Conservation (phyloP, 2,329 filamentous ascomycete species). For the Calonectria pseudoreteaudii region DNA sequence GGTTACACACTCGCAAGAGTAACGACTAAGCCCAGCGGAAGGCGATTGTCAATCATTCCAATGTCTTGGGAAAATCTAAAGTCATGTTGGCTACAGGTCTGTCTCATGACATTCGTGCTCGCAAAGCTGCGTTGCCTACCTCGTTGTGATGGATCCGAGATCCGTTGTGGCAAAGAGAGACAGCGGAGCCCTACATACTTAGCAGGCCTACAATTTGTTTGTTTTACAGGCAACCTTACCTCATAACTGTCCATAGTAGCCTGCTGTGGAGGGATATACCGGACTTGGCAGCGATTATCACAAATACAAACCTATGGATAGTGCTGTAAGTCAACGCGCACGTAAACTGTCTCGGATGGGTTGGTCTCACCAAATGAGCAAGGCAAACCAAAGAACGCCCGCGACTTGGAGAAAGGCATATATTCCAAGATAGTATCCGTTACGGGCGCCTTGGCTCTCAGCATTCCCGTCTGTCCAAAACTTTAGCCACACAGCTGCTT, state of each 20-base stretch:
- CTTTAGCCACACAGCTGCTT: conserved; percentile 47
- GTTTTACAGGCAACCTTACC: neutral
- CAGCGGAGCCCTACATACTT: conserved; percentile 50
- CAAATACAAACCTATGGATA: conserved; percentile 42
- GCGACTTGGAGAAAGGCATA: conserved; percentile 40
- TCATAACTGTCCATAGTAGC: conserved; percentile 39
- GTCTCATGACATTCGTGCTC: neutral
- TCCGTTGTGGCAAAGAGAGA: conserved; percentile 55
- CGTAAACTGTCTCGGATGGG: rapidly evolving
- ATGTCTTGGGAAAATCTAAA: conserved; percentile 58
- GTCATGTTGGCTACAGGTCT: neutral
- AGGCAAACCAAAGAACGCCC: conserved; percentile 35
- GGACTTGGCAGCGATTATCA: conserved; percentile 42
- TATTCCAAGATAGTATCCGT: conserved; percentile 41
- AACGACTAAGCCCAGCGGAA: conserved; percentile 51
- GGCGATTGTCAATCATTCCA: conserved; percentile 55
- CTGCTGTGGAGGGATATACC: conserved; percentile 41
- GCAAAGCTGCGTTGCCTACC: conserved; percentile 38
- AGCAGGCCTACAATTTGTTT: neutral
- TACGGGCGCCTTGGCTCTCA: neutral
- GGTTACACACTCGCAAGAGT: conserved; percentile 49
- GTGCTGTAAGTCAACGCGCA: neutral
- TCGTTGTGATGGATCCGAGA: conserved; percentile 54
- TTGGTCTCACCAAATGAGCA: conserved; percentile 34
- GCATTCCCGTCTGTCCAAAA: conserved; percentile 44